Base-by-base conservation (phyloP, 257 asterid genomes). In the Primulina huaijiensis region DNA sequence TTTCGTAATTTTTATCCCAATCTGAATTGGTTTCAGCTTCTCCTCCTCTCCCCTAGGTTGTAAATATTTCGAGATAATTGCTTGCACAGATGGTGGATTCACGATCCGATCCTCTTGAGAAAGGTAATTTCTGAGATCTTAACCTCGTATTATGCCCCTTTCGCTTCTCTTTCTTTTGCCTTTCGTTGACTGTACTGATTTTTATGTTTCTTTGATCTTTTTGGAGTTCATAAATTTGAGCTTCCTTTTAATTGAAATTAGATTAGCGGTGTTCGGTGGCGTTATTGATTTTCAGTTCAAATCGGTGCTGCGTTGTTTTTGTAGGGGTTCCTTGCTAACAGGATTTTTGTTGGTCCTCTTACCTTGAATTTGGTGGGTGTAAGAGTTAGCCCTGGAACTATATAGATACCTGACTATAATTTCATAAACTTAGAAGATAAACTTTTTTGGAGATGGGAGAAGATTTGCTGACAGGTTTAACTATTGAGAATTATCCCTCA, bases 401-500 rank as follows among this genome's bases (percentile, higher is more conserved):
- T 60, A 0, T 62, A 53, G 64, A 62, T 58, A 46, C 16, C 46
- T 64, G 72, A 9, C 59, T 59, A 77, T 62, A 62, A 62, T 60
- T 64, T 69, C 67, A 3, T 27, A 38, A 33, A 55, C 62, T 37
- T 23, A n/a, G 60, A 40, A 61, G 74, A 40, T 40, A 58, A 27
- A 60, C 57, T 30, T 40, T 50, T 30, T 37, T 35, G 69, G 71
- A 76, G 65, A 84, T 84, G 89, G 83, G 89, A 67, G 87, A 84
- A 64, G 89, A 84, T 84, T 77, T 84, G 64, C 61, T 82, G 55
- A 81, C 80, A 57, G 43, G 76, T 74, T 64, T 84, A 70, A 70
- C 78, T 19, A 77, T 84, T 38, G 89, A 84, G 74, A 84, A 80
- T 71, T 82, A 75, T 20, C 89, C 89, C 23, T 84, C 89, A 7